Evolutionary conservation across 2,329 filamentous ascomycete genomes (phyloP).

Genomic region (Botrytis sinoallii): DNA sequence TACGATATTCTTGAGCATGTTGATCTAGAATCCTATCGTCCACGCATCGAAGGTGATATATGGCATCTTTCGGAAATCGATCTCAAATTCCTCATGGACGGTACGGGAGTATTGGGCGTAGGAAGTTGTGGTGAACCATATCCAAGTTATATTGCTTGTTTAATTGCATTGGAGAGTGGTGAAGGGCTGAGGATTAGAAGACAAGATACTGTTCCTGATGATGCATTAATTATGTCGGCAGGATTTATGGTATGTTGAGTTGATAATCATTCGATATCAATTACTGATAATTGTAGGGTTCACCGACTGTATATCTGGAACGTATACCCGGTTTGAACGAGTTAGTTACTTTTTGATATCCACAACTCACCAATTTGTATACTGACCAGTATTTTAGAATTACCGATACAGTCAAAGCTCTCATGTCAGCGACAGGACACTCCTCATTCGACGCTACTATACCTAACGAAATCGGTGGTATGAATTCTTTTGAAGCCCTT

Average conservation of each 20-base stretch:
- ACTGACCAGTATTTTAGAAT: slow-evolving; percentile 25
- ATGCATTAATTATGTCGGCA: slow-evolving; percentile 30
- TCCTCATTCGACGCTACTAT: slow-evolving; percentile 50
- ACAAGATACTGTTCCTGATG: slow-evolving; percentile 35
- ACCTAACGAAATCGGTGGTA: slow-evolving; percentile 64
- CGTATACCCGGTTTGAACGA: slow-evolving; percentile 34
- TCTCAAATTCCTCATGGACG: slow-evolving; percentile 53
- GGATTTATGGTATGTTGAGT: slow-evolving; percentile 33
- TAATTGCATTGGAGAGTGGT: slow-evolving; percentile 34
- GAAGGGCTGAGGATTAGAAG: slow-evolving; percentile 30
- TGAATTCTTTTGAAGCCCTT: slow-evolving; percentile 47
- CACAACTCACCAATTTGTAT: not conserved
- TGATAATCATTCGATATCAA: not conserved
- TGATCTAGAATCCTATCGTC: slow-evolving; percentile 39
- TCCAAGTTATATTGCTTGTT: slow-evolving; percentile 45
- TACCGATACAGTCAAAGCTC: slow-evolving; percentile 32
- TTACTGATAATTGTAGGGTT: slow-evolving; percentile 27
- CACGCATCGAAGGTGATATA: slow-evolving; percentile 48
- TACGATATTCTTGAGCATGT: slow-evolving; percentile 30
- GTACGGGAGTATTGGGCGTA: slow-evolving; percentile 60
- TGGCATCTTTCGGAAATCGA: slow-evolving; percentile 60
- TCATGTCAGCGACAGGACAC: slow-evolving; percentile 28
- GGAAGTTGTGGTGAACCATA: slow-evolving; percentile 54
- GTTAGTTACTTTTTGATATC: slow-evolving; percentile 21
- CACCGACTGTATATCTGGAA: slow-evolving; percentile 36